phyloP scores from a whole-genome alignment of 1,284 basidiomycete genomes.

The Cryptococcus maquisensis region DNA sequence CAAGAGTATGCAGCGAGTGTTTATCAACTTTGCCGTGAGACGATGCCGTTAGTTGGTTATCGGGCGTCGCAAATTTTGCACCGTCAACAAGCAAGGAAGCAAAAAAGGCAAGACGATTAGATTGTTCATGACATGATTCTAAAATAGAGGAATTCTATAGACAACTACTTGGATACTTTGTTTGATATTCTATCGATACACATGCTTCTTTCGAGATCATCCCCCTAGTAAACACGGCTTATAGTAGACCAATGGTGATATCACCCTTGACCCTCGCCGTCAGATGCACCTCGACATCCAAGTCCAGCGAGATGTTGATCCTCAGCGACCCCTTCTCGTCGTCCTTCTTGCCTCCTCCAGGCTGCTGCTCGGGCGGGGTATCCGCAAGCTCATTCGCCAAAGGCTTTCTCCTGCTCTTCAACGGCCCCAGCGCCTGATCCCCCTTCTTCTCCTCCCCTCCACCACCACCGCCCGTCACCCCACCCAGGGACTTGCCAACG shows the following conservation, averaged over 20 bases:
- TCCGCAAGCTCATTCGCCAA: constrained; percentile 3
- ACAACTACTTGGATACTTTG: not conserved
- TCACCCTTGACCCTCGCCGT: constrained; percentile 20
- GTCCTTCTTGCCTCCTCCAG: constrained; percentile 8
- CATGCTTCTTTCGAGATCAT: not conserved
- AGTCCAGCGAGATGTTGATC: constrained; percentile 18
- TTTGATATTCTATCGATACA: not conserved
- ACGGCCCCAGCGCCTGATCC: constrained; percentile 1
- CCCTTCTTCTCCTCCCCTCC: not conserved
- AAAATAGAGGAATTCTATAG: not conserved
- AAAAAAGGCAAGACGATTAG: not conserved
- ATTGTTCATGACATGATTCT: not conserved
- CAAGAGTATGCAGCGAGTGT: too few relatives aligned
- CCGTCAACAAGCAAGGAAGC: not conserved
- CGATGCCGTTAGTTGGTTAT: too few relatives aligned
- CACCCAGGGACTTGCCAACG: not conserved
- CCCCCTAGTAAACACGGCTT: not conserved
- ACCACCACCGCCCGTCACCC: not conserved
- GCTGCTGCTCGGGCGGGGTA: constrained; percentile 1
- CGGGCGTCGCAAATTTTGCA: not conserved
- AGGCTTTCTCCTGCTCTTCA: constrained; percentile 1
- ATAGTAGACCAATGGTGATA: constrained; percentile 21
- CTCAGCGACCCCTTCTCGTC: constrained; percentile 14
- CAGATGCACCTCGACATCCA: constrained; percentile 21
- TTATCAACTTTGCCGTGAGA: too few relatives aligned